Percentiles rank a stretch among this genome's conserved stretches.
phyloP scores from a whole-genome alignment of 805 yeast genomes.

The Yamadazyma sp. region DNA sequence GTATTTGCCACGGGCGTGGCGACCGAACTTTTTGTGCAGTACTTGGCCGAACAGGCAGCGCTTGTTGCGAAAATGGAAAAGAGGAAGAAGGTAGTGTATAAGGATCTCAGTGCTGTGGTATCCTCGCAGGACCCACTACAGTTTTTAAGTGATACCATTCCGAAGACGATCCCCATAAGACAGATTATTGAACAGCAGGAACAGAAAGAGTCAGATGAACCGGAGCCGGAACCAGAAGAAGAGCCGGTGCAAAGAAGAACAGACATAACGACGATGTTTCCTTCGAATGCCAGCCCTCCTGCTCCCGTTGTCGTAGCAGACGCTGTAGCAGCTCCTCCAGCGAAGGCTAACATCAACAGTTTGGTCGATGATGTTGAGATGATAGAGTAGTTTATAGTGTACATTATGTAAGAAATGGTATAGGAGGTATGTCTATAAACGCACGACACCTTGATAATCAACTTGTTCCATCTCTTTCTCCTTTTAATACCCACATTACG shows the following conservation, averaged over 20 bases:
- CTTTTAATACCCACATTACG: slow-evolving; percentile 27
- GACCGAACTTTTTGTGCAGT: slow-evolving; percentile 69
- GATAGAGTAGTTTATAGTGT: slow-evolving; percentile 5
- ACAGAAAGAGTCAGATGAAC: slow-evolving; percentile 25
- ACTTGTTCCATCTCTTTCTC: neutral
- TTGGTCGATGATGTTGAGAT: slow-evolving; percentile 22
- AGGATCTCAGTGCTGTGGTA: slow-evolving; percentile 68
- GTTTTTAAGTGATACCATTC: slow-evolving; percentile 67
- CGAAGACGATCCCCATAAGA: slow-evolving; percentile 54
- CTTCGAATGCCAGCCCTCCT: slow-evolving; percentile 2
- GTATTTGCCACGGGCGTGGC: slow-evolving; percentile 78
- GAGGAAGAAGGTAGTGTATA: slow-evolving; percentile 67
- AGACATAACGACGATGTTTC: slow-evolving; percentile 13
- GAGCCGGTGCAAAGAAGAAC: slow-evolving; percentile 5
- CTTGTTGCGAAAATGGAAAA: slow-evolving; percentile 62
- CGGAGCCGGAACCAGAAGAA: neutral
- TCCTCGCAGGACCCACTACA: slow-evolving; percentile 55
- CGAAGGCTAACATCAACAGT: slow-evolving; percentile 36
- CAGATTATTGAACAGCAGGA: slow-evolving; percentile 42
- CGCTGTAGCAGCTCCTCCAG: no score
- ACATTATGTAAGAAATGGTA: no score
- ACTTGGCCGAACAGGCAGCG: slow-evolving; percentile 69
- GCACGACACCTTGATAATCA: slow-evolving; percentile 22
- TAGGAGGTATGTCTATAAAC: no score
- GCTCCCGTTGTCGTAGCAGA: no score